Conservation (phyloP, 257 asterid genomes). For the Solanum microdontum region DNA sequence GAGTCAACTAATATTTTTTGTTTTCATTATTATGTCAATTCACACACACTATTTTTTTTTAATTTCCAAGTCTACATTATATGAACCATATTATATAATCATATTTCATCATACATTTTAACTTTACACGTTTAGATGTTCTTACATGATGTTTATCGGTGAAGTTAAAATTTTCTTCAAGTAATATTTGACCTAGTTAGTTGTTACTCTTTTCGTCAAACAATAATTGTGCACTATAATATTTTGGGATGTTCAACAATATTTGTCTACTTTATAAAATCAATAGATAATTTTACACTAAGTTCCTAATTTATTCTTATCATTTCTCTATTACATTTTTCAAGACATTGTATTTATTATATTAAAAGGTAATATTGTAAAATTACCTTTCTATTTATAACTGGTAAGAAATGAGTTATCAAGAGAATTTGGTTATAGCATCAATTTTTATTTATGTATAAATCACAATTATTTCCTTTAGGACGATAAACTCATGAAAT, state of each 20-base stretch:
- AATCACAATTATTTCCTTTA: background rate
- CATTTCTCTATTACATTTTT: no score
- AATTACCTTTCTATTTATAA: background rate
- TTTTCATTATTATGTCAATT: background rate
- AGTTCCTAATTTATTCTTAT: no score
- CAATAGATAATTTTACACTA: no score
- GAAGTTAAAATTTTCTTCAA: background rate
- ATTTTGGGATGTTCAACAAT: no score
- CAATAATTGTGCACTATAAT: no score
- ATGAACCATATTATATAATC: background rate
- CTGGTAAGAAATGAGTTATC: background rate
- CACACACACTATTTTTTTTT: background rate
- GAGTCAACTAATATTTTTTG: background rate
- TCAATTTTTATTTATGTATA: background rate
- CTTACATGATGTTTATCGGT: background rate
- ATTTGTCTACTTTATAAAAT: no score
- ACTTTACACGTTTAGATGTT: background rate
- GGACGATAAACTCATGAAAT: background rate
- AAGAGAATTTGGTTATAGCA: background rate
- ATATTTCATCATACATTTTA: background rate
- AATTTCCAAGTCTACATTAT: background rate
- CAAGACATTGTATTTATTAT: no score
- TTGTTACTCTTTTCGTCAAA: no score
- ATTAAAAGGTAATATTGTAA: no score
- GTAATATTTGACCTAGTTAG: background rate